Percentiles rank a stretch among this genome's conserved stretches.
These are phyloP conservation scores for Fusarium sp. DNA, from an alignment of 2,329 filamentous ascomycete species.

Conservation along the genomic window DNA sequence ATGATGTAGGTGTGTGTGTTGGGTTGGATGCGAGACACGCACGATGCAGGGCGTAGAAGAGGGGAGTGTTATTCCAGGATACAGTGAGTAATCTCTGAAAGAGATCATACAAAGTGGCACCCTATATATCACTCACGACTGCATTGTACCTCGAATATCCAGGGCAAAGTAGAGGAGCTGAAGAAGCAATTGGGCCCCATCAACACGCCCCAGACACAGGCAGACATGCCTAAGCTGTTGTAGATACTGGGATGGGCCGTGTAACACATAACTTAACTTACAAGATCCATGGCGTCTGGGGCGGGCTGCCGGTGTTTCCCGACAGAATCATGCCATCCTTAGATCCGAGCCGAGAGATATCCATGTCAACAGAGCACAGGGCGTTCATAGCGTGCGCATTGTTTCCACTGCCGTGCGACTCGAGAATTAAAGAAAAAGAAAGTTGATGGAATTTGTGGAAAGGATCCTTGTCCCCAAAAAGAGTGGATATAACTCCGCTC, in stretches of 20 bases:
- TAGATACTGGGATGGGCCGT: conserved; percentile 36
- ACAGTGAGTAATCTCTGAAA: conserved; percentile 17
- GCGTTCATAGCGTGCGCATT: conserved; percentile 1
- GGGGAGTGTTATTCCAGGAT: conserved; percentile 36
- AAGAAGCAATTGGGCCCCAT: conserved; percentile 1
- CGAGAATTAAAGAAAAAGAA: conserved; percentile 27
- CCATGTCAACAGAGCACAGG: conserved; percentile 11
- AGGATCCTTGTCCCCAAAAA: conserved; percentile 23
- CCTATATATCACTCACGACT: conserved; percentile 24
- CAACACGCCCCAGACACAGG: conserved; percentile 14
- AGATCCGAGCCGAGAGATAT: conserved; percentile 36
- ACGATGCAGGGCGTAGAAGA: conserved; percentile 13
- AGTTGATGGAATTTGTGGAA: conserved; percentile 19
- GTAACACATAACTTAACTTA: conserved; percentile 22
- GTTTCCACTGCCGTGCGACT: conserved; percentile 14
- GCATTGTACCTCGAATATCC: not conserved
- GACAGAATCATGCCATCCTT: conserved; percentile 50
- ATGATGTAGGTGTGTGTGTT: conserved; percentile 2
- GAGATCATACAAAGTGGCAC: conserved; percentile 34
- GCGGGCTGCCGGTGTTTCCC: conserved; percentile 46
- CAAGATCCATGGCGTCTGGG: conserved; percentile 2
- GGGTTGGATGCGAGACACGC: conserved; percentile 35
- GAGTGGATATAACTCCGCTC: conserved; percentile 16
- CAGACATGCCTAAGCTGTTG: conserved; percentile 6
- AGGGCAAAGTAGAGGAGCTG: not conserved